Evolutionary conservation across 108 stramenopile genomes (phyloP).

Genomic region (Cylindrotheca fusiformis): DNA sequence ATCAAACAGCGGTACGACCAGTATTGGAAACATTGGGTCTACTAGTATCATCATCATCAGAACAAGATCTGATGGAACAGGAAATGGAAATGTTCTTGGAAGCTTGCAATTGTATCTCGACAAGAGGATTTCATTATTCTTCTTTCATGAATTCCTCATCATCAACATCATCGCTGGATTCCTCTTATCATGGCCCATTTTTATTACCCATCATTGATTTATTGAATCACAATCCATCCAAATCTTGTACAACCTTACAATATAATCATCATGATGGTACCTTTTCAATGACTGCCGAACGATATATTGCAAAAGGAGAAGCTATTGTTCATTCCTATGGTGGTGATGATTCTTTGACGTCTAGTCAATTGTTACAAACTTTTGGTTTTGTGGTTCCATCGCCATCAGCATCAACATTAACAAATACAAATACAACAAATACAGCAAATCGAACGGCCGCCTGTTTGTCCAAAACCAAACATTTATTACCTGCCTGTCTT

Average conservation of each 20-base stretch:
- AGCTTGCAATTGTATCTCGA: conserved; percentile 73
- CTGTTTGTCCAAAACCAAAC: conserved; percentile 13
- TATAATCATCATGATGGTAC: conserved; percentile 9
- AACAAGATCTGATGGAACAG: neutral
- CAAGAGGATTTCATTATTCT: conserved; percentile 69
- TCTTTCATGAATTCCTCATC: no score
- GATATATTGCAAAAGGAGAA: conserved; percentile 55
- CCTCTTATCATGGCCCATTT: conserved; percentile 51
- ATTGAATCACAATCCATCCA: conserved; percentile 64
- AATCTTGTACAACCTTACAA: conserved; percentile 60
- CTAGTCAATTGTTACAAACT: conserved; percentile 73
- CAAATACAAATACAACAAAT: neutral
- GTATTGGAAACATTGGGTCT: conserved; percentile 41
- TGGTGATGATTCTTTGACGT: conserved; percentile 49
- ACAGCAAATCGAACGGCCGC: no score
- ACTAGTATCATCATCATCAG: conserved; percentile 13
- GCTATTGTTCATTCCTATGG: conserved; percentile 84
- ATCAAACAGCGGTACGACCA: conserved; percentile 46
- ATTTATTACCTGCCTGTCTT: conserved; percentile 47
- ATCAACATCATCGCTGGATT: no score
- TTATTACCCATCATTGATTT: conserved; percentile 80
- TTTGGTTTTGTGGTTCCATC: conserved; percentile 81
- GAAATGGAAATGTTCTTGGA: conserved; percentile 44
- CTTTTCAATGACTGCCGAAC: conserved; percentile 74
- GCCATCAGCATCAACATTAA: neutral